These are phyloP conservation scores for Tremella fuciformis DNA, from an alignment of 768 basidiomycete species.

Conservation along the genomic window DNA sequence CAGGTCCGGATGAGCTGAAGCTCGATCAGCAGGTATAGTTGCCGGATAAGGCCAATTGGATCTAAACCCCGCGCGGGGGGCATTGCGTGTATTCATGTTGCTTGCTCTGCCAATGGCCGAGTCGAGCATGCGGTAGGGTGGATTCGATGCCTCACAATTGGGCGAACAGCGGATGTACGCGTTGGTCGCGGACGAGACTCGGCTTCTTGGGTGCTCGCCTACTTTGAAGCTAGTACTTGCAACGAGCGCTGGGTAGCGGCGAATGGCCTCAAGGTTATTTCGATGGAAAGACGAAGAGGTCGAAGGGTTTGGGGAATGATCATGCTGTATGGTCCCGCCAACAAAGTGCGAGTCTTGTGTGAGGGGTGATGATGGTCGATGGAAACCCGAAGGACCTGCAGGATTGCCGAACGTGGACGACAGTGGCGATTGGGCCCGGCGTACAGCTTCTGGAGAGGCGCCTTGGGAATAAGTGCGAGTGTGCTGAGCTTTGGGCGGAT, in stretches of 20 bases:
- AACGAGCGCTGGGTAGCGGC: neutral
- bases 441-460: neutral
- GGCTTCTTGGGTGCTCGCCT: slow-evolving; percentile 1
- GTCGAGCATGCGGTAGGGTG: slow-evolving; percentile 19
- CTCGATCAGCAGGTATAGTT: neutral
- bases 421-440: neutral
- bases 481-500: neutral
- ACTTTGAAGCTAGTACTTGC: neutral
- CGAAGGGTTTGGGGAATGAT: neutral
- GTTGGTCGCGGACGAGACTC: slow-evolving; percentile 3
- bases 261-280: neutral
- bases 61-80: neutral
- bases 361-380: slow-evolving; percentile 4
- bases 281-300: slow-evolving; percentile 3
- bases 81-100: slow-evolving; percentile 12
- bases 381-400: neutral
- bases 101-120: slow-evolving; percentile 28
- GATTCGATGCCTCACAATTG: slow-evolving; percentile 23
- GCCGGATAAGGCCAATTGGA: neutral
- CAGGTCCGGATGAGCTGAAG: neutral
- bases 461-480: neutral
- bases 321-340: neutral
- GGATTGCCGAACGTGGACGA: neutral
- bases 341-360: neutral
- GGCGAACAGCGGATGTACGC: slow-evolving; percentile 23